Percentiles rank a stretch among this genome's conserved stretches.
Evolutionary conservation across 345 rosid genomes (phyloP).

Genomic region (Stellera chamaejasme): DNA sequence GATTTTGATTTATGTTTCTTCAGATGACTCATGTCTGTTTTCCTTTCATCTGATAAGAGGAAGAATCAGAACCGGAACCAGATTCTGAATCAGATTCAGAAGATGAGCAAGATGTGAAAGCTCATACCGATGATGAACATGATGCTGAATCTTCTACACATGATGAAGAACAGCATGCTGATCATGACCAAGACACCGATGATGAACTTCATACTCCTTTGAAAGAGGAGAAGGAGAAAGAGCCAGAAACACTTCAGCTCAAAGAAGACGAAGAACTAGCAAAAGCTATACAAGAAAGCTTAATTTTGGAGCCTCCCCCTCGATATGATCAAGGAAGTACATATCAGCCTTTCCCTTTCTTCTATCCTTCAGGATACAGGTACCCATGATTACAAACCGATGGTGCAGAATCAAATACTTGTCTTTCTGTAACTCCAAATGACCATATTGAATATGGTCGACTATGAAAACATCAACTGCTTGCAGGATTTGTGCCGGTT

Average conservation of each 20-base stretch:
- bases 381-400: conserved; percentile 13
- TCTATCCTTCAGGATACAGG: conserved; percentile 57
- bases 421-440: too few relatives aligned
- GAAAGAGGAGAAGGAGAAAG: conserved; percentile 24
- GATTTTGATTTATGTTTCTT: neutral
- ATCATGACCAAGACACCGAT: conserved; percentile 36
- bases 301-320: conserved; percentile 51
- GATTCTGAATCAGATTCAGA: conserved; percentile 35
- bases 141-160: conserved; percentile 13
- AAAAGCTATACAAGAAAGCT: conserved; percentile 82
- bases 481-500: conserved; percentile 63
- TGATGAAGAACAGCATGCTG: conserved; percentile 31
- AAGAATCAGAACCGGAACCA: conserved; percentile 38
- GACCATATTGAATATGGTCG: too few relatives aligned
- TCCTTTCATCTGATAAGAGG: conserved; percentile 24
- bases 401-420: too few relatives aligned
- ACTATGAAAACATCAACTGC: conserved; percentile 2
- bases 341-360: conserved; percentile 47
- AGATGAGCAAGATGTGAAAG: conserved; percentile 26
- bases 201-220: conserved; percentile 29
- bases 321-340: conserved; percentile 31
- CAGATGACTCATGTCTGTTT: conserved; percentile 1
- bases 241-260: conserved; percentile 37
- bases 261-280: conserved; percentile 93
- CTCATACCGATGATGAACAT: conserved; percentile 39